phyloP scores from a whole-genome alignment of 495 filamentous ascomycete species.

The Xylaria cubensis region DNA sequence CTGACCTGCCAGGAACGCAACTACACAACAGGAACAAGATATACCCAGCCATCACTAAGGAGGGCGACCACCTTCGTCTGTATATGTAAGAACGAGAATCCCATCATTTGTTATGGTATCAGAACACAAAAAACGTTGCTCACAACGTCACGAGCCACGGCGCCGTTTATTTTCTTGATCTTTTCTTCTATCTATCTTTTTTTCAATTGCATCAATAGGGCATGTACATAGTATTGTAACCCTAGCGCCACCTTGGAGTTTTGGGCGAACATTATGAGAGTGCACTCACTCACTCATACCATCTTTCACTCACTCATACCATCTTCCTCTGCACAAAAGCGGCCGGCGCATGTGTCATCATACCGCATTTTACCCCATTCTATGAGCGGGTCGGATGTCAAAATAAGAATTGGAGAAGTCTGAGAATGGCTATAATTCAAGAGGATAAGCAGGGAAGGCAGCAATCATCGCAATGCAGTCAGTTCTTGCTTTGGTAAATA shows the following conservation, averaged over 20 bases:
- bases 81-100: constrained; percentile 13
- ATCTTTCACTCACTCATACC: not conserved
- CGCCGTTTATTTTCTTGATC: not conserved
- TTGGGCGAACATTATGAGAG: not conserved
- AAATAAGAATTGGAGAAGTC: not conserved
- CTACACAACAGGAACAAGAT: not conserved
- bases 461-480: not conserved
- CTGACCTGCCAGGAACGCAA: not conserved
- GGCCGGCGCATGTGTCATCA: not conserved
- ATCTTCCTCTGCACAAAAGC: not conserved
- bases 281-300: not conserved
- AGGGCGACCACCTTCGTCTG: not conserved
- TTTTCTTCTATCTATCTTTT: not conserved
- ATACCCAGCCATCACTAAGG: not conserved
- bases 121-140: not conserved
- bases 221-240: constrained; percentile 18
- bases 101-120: not conserved
- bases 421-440: not conserved
- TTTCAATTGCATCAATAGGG: not conserved
- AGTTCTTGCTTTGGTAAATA: not conserved
- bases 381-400: not conserved
- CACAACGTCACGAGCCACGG: constrained; percentile 12
- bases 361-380: not conserved
- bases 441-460: not conserved
- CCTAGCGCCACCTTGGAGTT: constrained; percentile 15